These are phyloP conservation scores for Claviceps maximensis DNA, from an alignment of 2,329 filamentous ascomycete genomes.

Conservation along the genomic window DNA sequence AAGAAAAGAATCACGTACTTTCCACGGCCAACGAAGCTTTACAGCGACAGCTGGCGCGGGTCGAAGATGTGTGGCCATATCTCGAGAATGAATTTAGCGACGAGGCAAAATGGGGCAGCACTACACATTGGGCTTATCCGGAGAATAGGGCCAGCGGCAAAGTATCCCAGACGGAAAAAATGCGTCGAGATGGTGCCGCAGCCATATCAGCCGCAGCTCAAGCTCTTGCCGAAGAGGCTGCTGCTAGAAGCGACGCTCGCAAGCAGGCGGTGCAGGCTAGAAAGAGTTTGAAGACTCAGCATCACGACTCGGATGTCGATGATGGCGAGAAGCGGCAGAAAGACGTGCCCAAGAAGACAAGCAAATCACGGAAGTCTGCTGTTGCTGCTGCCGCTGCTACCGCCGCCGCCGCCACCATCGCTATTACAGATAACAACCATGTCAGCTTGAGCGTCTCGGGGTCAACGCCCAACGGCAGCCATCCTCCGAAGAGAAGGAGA, in stretches of 20 bases:
- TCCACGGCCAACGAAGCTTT: slow-evolving; percentile 84
- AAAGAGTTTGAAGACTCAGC: slow-evolving; percentile 55
- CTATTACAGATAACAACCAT: slow-evolving; percentile 26
- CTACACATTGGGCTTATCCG: slow-evolving; percentile 89
- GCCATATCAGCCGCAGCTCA: slow-evolving; percentile 66
- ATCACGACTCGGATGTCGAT: slow-evolving; percentile 68
- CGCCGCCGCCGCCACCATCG: slow-evolving; percentile 13
- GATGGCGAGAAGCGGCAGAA: slow-evolving; percentile 44
- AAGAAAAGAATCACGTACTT: slow-evolving; percentile 96
- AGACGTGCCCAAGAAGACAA: slow-evolving; percentile 47
- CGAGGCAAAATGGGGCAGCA: slow-evolving; percentile 83
- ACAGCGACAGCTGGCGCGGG: slow-evolving; percentile 67
- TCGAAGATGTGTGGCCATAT: slow-evolving; percentile 78
- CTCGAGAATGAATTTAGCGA: slow-evolving; percentile 85
- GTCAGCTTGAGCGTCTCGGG: slow-evolving; percentile 56
- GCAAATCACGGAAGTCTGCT: slow-evolving; percentile 51
- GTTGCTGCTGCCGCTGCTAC: slow-evolving; percentile 24
- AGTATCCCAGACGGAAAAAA: slow-evolving; percentile 56
- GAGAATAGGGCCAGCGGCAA: slow-evolving; percentile 57
- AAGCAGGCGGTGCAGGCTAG: slow-evolving; percentile 71
- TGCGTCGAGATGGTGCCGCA: slow-evolving; percentile 65
- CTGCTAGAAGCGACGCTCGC: slow-evolving; percentile 69
- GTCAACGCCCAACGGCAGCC: slow-evolving; percentile 37
- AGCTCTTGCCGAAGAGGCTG: slow-evolving; percentile 69
- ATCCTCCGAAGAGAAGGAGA: slow-evolving; percentile 64